phyloP scores from a whole-genome alignment of 306 rosid genomes.

The Erythrophleum fordii region DNA sequence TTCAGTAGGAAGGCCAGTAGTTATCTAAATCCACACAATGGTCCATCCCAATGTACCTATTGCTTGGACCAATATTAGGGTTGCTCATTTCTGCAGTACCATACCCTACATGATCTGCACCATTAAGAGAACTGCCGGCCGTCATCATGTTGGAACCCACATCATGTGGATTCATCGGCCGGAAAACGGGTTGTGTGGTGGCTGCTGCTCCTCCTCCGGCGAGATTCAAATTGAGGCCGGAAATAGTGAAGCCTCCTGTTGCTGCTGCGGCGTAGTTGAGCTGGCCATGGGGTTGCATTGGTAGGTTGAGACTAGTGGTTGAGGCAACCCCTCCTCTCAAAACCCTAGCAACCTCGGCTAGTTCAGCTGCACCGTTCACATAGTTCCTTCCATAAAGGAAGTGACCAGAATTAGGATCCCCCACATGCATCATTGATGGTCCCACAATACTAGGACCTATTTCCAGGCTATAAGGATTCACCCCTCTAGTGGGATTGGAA shows the following conservation, averaged over 20 bases:
- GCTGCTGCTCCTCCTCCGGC: slow-evolving; percentile 41
- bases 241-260: slow-evolving; percentile 64
- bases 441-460: slow-evolving; percentile 51
- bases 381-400: slow-evolving; percentile 65
- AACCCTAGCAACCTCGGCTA: slow-evolving; percentile 66
- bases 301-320: slow-evolving; percentile 40
- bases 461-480: slow-evolving; percentile 69
- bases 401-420: slow-evolving; percentile 50
- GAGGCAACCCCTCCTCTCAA: slow-evolving; percentile 57
- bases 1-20: slow-evolving; percentile 78
- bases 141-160: slow-evolving; percentile 50
- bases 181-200: slow-evolving; percentile 43
- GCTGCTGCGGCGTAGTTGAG: slow-evolving; percentile 47
- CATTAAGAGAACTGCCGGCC: slow-evolving; percentile 38
- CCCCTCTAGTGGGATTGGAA: slow-evolving; percentile 57
- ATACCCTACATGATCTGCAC: slow-evolving; percentile 51
- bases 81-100: slow-evolving; percentile 55
- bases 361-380: slow-evolving; percentile 55
- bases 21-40: slow-evolving; percentile 78
- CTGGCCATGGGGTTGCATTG: slow-evolving; percentile 43
- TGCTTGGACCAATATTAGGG: slow-evolving; percentile 41
- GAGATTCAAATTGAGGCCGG: slow-evolving; percentile 74
- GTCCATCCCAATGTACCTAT: slow-evolving; percentile 69
- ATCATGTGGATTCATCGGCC: slow-evolving; percentile 52
- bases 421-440: slow-evolving; percentile 70